phyloP scores from a whole-genome alignment of 2,329 filamentous ascomycete genomes.

The Pseudocercospora cruenta region DNA sequence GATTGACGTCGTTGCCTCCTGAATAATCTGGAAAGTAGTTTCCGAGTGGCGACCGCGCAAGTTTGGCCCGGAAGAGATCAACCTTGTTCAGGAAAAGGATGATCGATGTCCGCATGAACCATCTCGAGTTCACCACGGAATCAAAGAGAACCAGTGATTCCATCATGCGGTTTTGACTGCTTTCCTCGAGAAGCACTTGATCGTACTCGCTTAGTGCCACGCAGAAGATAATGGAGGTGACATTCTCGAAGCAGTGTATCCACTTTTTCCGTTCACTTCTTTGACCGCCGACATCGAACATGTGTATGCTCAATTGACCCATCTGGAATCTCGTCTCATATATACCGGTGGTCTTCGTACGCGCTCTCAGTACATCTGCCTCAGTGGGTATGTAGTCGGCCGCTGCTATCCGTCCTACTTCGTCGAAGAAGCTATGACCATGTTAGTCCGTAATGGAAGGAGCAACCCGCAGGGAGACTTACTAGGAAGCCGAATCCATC shows the following conservation, averaged over 20 bases:
- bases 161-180: slow-evolving; percentile 99
- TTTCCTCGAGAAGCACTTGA: slow-evolving; percentile 93
- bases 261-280: slow-evolving; percentile 98
- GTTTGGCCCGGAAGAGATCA: slow-evolving; percentile 95
- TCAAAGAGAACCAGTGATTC: slow-evolving; percentile 95
- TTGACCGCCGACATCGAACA: slow-evolving; percentile 99
- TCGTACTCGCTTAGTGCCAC: slow-evolving; percentile 98
- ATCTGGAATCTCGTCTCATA: slow-evolving; percentile 99
- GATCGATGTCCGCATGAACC: slow-evolving; percentile 99
- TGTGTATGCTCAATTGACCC: slow-evolving; percentile 98
- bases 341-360: slow-evolving; percentile 98
- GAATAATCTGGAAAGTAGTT: slow-evolving; percentile 99
- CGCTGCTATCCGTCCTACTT: slow-evolving; percentile 80
- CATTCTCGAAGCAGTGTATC: slow-evolving; percentile 99
- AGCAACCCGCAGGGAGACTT: slow-evolving; percentile 11
- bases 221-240: slow-evolving; percentile 99
- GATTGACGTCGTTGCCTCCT: slow-evolving; percentile 95
- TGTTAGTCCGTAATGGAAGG: slow-evolving; percentile 19
- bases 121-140: slow-evolving; percentile 96
- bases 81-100: slow-evolving; percentile 99
- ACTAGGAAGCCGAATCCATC: slow-evolving; percentile 99
- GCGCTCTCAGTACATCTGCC: slow-evolving; percentile 89
- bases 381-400: slow-evolving; percentile 89
- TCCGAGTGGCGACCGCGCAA: slow-evolving; percentile 82
- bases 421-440: slow-evolving; percentile 82